phyloP scores from a whole-genome alignment of 768 basidiomycete genomes.

The Boletus tylopilopsis region DNA sequence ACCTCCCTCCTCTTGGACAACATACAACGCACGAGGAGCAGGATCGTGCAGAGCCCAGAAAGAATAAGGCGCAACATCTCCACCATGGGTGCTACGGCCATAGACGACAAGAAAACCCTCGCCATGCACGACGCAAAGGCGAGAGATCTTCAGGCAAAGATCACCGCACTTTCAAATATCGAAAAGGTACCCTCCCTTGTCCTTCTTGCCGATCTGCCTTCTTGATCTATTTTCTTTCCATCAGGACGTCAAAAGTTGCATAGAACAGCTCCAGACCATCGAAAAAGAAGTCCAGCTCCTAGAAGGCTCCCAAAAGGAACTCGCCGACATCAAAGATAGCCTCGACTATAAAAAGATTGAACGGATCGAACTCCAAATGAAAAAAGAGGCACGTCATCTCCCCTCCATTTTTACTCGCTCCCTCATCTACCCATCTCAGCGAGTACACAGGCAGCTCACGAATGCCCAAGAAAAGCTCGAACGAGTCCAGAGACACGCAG shows the following conservation, averaged over 20 bases:
- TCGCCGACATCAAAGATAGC: slow-evolving; percentile 64
- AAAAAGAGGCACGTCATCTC: slow-evolving; percentile 59
- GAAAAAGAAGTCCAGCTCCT: slow-evolving; percentile 63
- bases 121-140: slow-evolving; percentile 67
- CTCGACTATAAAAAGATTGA: slow-evolving; percentile 74
- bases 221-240: background rate
- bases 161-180: slow-evolving; percentile 64
- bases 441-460: slow-evolving; percentile 71
- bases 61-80: slow-evolving; percentile 80
- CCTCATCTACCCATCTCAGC: slow-evolving; percentile 40
- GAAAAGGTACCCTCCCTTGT: slow-evolving; percentile 59
- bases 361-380: slow-evolving; percentile 60
- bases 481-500: slow-evolving; percentile 72
- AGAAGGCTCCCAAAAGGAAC: slow-evolving; percentile 62
- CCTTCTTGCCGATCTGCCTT: background rate
- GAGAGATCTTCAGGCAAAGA: slow-evolving; percentile 72
- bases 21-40: slow-evolving; percentile 59
- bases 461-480: slow-evolving; percentile 84
- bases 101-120: slow-evolving; percentile 68
- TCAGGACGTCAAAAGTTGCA: slow-evolving; percentile 67
- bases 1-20: slow-evolving; percentile 55
- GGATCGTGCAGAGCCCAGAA: slow-evolving; percentile 91
- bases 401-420: background rate
- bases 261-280: slow-evolving; percentile 74
- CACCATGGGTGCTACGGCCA: slow-evolving; percentile 63